Percentiles rank a stretch among this genome's conserved stretches.
Conservation (phyloP, 108 stramenopile genomes). For the Discostella pseudostelligera region DNA sequence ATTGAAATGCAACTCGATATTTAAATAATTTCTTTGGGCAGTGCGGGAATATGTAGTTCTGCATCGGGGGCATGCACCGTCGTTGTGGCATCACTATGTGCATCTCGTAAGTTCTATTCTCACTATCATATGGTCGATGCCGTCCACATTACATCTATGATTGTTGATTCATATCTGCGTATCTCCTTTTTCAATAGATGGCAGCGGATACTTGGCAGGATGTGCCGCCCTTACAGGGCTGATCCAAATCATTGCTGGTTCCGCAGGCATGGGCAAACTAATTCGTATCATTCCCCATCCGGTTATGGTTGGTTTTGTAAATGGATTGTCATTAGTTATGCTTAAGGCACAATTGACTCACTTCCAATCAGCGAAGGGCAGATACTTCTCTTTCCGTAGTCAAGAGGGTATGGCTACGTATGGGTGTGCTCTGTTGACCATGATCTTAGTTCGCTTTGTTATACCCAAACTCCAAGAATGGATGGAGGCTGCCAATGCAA, state of each 20-base stretch:
- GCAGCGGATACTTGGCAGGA: slow-evolving; percentile 71
- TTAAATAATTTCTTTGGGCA: not conserved
- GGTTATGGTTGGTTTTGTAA: slow-evolving; percentile 92
- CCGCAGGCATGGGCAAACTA: slow-evolving; percentile 69
- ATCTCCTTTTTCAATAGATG: slow-evolving; percentile 29
- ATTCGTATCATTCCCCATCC: slow-evolving; percentile 85
- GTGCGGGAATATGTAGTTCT: slow-evolving; percentile 83
- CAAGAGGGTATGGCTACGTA: slow-evolving; percentile 49
- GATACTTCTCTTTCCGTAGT: slow-evolving; percentile 41
- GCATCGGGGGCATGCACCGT: slow-evolving; percentile 86
- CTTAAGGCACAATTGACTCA: slow-evolving; percentile 81
- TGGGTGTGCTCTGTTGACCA: slow-evolving; percentile 62
- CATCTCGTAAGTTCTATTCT: slow-evolving; percentile 10
- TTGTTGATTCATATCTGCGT: no score
- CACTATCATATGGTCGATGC: not conserved
- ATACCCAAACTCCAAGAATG: slow-evolving; percentile 56
- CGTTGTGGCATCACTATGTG: slow-evolving; percentile 77
- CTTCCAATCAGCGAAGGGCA: slow-evolving; percentile 56
- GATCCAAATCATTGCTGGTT: slow-evolving; percentile 67
- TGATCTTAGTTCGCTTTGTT: slow-evolving; percentile 50
- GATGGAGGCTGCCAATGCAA: slow-evolving; percentile 42
- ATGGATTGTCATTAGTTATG: slow-evolving; percentile 90
- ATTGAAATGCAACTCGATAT: no score
- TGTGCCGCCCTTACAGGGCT: slow-evolving; percentile 81
- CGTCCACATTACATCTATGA: not conserved